phyloP scores from a whole-genome alignment of 495 filamentous ascomycete genomes.

The Parmelia sp. region DNA sequence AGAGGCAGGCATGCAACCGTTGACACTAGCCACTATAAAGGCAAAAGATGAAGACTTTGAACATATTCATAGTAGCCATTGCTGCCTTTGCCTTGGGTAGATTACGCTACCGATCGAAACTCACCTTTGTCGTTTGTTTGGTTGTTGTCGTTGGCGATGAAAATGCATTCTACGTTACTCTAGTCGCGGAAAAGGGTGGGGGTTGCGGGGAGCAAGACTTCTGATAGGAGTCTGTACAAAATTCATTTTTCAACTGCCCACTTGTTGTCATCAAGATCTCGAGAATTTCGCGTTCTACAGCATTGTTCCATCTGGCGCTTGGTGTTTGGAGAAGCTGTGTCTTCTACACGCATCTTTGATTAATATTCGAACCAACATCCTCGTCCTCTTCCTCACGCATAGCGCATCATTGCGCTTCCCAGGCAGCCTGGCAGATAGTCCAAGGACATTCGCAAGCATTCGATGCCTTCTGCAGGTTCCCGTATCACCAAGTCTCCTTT shows the following conservation, averaged over 20 bases:
- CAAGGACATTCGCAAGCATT: neutral
- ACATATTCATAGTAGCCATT: neutral
- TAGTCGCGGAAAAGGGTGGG: neutral
- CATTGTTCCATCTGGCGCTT: neutral
- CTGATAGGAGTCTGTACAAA: no score
- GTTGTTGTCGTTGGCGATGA: neutral
- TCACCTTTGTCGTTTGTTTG: no score
- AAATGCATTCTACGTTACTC: neutral
- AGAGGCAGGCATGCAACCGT: neutral
- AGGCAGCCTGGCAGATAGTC: no score
- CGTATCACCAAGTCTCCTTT: conserved; percentile 2
- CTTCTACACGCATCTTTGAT: neutral
- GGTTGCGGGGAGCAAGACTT: no score
- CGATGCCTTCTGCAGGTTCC: conserved; percentile 2
- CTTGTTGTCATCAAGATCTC: no score
- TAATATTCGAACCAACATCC: no score
- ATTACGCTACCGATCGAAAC: neutral
- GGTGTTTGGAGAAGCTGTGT: neutral
- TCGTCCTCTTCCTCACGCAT: neutral
- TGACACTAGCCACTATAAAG: neutral
- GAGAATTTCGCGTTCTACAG: neutral
- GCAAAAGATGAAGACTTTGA: neutral
- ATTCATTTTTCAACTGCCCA: no score
- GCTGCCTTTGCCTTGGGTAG: neutral
- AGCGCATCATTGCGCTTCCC: neutral